Percentiles rank a stretch among this genome's conserved stretches.
Conservation (phyloP, 371 early-diverging fungal species). For the Zychaea mexicana region DNA sequence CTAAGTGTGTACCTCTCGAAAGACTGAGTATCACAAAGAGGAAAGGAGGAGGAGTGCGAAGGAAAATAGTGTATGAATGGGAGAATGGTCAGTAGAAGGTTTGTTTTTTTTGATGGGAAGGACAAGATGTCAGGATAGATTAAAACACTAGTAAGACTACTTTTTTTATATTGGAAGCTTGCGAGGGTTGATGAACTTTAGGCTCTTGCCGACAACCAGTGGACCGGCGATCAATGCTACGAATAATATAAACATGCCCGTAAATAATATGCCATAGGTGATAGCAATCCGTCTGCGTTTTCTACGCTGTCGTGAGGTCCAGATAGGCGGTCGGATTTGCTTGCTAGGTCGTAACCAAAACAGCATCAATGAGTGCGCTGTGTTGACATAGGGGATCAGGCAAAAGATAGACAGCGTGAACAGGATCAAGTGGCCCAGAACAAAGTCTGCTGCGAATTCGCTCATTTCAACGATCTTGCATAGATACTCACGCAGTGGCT, state of each 20-base stretch:
- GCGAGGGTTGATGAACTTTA: conserved; percentile 25
- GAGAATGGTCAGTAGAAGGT: too few relatives aligned
- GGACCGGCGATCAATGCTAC: conserved; percentile 65
- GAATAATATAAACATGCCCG: conserved; percentile 60
- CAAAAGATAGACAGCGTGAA: conserved; percentile 73
- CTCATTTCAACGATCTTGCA: conserved; percentile 90
- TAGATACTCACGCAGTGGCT: conserved; percentile 78
- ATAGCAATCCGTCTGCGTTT: conserved; percentile 65
- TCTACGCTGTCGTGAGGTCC: conserved; percentile 63
- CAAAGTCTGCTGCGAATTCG: conserved; percentile 80
- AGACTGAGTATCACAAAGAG: too few relatives aligned
- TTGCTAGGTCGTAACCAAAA: conserved; percentile 85
- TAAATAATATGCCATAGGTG: conserved; percentile 70
- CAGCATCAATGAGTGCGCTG: conserved; percentile 82
- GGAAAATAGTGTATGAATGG: too few relatives aligned
- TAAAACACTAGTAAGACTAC: too few relatives aligned
- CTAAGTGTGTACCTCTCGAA: too few relatives aligned
- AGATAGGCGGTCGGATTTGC: conserved; percentile 81
- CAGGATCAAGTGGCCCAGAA: conserved; percentile 74
- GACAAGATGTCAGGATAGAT: too few relatives aligned
- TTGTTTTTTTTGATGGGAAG: too few relatives aligned
- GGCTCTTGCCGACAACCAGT: conserved; percentile 38
- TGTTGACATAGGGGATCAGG: conserved; percentile 75
- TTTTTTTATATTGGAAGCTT: conserved; percentile 29
- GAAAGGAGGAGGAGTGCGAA: too few relatives aligned